Base-by-base conservation (phyloP, 163 green algal genomes). In the Scenedesmus sp. region DNA sequence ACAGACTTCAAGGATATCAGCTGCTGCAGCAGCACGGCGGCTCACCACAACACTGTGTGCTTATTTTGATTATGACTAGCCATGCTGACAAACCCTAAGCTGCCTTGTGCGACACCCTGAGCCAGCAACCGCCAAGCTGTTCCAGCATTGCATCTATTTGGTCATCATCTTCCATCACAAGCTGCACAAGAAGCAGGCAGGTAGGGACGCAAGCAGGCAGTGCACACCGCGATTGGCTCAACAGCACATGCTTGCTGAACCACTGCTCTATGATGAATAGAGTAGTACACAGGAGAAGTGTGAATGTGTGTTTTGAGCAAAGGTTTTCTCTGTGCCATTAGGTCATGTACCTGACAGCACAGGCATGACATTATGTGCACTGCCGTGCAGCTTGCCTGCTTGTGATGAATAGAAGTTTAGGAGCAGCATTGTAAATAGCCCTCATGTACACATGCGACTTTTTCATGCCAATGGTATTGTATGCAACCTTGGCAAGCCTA, bases 91-190 rank as follows among this genome's bases (percentile, higher is more conserved):
- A n/a, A n/a, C n/a, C n/a, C 56, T 70, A 0, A 9, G 20, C 56
- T n/a, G 22, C 56, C 20, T 16, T 70, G 56, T n/a, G 22, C 56
- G 30, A 10, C n/a, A 70, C 56, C n/a, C 59, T 72, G 59, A 72
- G 26, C 30, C 65, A 37, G 30, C 30, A 40, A 10, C 65, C 65
- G 30, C 65, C 65, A 40, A 76, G 65, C 65, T 76, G 65, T 30
- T 76, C 65, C 65, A 76, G 65, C 65, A 76, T 76, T 40, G 65
- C 65, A 76, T 76, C 65, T 76, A 76, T 76, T 9, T 22, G 37
- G 65, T 76, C 65, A 76, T 30, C 65, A 76, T 76, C 65, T 18
- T 76, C 65, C 65, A 76, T 76, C 5, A 40, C 65, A 37, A 76
- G 30, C 65, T 76, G 65, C 65, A 40, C 6, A 5, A 37, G 65